Evolutionary conservation across 192 early-diverging fungal species (phyloP), one percentile per base, ranked within the genome.

Genomic region (Coemansia sp.): DNA sequence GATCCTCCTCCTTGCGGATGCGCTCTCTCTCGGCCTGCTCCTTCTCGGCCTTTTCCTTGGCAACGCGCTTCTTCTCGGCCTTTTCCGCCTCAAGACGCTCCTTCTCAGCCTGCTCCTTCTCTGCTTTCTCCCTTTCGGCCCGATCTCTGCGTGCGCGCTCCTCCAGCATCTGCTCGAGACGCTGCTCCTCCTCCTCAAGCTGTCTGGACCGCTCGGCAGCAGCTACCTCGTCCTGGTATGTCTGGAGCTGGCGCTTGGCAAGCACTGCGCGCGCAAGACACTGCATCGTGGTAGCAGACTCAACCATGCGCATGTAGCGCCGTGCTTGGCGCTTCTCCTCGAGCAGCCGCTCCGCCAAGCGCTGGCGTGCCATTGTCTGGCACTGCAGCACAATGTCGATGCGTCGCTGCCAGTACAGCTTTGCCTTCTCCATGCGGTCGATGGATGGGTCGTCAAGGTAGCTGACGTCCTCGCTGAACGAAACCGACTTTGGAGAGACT

Each of bases 261-360:
- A 90, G 67, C 13, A 80, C 77, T 38, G 85, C 87, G 52, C 90
- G 87, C 2, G 77, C 74, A 53, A 86, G 76, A 1, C 84, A 74
- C 74, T 93, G 91, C 72, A 84, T 81, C 7, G 63, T 63, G 9
- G 67, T 79, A 1, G 79, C 72, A 10, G 72, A 77, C 6, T 85
- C 83, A 2, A 85, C 83, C 77, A 88, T 86, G 12, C 80, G 75
- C 68, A 85, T 78, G 61, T 85, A 84, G 39, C 79, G 69, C 18
- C 81, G 81, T 2, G 86, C 79, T 44, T 84, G 76, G 11, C 82
- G 71, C 59, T 76, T 76, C 43, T 88, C 79, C 65, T 79, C 78
- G 39, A 86, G 67, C 9, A 75, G 67, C n/a, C 83, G 75, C 58
- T 89, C 80, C 37, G 81, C 82, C 70, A 87, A 49, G 19, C 76